A percentile compares a stretch with the other conserved stretches of the same genome.
Conservation (phyloP, 345 rosid species). For the Rhodamnia rubescens region DNA sequence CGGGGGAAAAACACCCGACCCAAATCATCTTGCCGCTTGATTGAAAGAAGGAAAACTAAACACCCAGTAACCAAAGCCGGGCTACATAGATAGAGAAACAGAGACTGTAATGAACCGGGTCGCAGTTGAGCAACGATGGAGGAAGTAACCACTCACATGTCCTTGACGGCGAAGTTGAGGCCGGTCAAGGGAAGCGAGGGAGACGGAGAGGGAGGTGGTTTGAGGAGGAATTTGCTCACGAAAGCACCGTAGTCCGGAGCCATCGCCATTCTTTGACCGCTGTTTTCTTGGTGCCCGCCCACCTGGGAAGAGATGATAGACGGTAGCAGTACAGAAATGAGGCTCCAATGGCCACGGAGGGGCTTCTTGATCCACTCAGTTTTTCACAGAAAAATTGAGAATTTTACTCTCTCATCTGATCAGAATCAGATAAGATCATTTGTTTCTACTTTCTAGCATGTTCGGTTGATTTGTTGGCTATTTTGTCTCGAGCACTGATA, state of each 20-base stretch:
- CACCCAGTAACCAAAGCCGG: background rate
- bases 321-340: background rate
- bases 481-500: too few relatives aligned
- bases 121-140: background rate
- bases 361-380: background rate
- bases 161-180: slow-evolving; percentile 78
- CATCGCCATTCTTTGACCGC: slow-evolving; percentile 22
- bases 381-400: background rate
- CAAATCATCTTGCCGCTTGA: background rate
- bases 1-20: background rate
- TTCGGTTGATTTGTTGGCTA: too few relatives aligned
- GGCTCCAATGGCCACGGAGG: background rate
- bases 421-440: background rate
- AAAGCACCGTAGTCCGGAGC: slow-evolving; percentile 65
- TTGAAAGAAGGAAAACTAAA: background rate
- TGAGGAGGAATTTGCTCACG: slow-evolving; percentile 53
- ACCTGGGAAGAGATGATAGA: background rate
- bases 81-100: background rate
- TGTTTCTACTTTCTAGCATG: too few relatives aligned
- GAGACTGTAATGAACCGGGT: background rate
- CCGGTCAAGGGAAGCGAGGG: slow-evolving; percentile 40
- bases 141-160: slow-evolving; percentile 39
- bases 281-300: background rate
- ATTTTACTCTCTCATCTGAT: background rate
- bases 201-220: slow-evolving; percentile 36